These are phyloP conservation scores for Russula abietina DNA, from an alignment of 768 basidiomycete genomes.

Conservation along the genomic window DNA sequence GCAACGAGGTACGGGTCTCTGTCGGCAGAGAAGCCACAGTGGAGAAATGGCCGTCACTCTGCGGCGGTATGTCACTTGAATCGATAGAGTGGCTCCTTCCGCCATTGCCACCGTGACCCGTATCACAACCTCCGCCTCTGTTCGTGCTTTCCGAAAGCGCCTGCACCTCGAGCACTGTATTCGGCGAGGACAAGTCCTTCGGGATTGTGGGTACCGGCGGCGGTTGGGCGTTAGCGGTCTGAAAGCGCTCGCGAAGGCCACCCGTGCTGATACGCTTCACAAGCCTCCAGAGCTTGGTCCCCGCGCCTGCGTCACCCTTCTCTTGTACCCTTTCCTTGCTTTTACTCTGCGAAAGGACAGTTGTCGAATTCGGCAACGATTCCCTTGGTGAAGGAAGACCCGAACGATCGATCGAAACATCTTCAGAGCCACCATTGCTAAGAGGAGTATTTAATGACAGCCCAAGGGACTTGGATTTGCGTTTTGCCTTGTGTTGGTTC, in stretches of 20 bases:
- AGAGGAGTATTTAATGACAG: constrained; percentile 9
- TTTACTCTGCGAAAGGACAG: not conserved
- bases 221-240: constrained; percentile 27
- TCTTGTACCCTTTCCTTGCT: constrained; percentile 29
- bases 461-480: constrained; percentile 16
- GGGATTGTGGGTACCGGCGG: constrained; percentile 62
- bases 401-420: not conserved
- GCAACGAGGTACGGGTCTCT: not conserved
- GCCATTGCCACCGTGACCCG: not conserved
- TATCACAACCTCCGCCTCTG: constrained; percentile 3
- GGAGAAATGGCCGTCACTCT: constrained; percentile 2
- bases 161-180: constrained; percentile 28
- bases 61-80: constrained; percentile 28
- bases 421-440: not conserved
- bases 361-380: not conserved
- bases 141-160: constrained; percentile 8
- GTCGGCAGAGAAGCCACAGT: constrained; percentile 22
- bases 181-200: constrained; percentile 32
- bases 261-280: constrained; percentile 67
- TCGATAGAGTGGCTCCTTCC: constrained; percentile 27
- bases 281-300: constrained; percentile 55
- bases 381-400: not conserved
- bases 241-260: constrained; percentile 52
- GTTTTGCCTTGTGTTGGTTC: constrained; percentile 10
- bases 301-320: constrained; percentile 28